phyloP scores from a whole-genome alignment of 805 yeast species.

The Clavispora fructus region DNA sequence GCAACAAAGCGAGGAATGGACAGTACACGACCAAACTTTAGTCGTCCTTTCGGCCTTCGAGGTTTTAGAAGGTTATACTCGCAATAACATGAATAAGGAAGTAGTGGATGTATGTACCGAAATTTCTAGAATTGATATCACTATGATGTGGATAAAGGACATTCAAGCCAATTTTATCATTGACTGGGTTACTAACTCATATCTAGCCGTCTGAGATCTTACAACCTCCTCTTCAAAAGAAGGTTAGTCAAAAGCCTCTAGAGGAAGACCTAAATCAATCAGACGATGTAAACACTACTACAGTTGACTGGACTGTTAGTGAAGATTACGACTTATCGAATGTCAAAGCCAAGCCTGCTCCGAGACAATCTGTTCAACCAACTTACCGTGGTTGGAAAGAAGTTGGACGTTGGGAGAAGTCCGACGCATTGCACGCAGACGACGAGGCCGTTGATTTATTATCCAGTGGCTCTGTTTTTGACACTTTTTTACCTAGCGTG shows the following conservation, averaged over 20 bases:
- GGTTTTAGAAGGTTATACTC: neutral
- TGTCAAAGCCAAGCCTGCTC: conserved; percentile 32
- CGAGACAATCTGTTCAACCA: conserved; percentile 54
- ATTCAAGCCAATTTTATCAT: neutral
- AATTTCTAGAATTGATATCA: neutral
- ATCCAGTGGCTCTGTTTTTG: conserved; percentile 67
- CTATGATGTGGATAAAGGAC: neutral
- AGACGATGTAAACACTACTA: conserved; percentile 6
- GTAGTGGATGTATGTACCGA: conserved; percentile 9
- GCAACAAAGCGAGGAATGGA: neutral
- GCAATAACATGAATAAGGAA: neutral
- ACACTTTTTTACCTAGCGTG: conserved; percentile 66
- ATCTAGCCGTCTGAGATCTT: conserved; percentile 30
- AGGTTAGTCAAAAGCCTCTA: conserved; percentile 13
- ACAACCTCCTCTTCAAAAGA: conserved; percentile 28
- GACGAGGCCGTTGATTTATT: conserved; percentile 71
- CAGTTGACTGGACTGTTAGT: conserved; percentile 26
- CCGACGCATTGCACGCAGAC: conserved; percentile 57
- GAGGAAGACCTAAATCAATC: conserved; percentile 1
- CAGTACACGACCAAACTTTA: neutral
- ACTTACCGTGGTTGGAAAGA: conserved; percentile 92
- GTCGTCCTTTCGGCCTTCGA: neutral
- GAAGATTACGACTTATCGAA: conserved; percentile 33
- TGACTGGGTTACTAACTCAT: conserved; percentile 10
- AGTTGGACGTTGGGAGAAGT: conserved; percentile 79